Conservation (phyloP, 768 basidiomycete species). For the Lentinula boryana region DNA sequence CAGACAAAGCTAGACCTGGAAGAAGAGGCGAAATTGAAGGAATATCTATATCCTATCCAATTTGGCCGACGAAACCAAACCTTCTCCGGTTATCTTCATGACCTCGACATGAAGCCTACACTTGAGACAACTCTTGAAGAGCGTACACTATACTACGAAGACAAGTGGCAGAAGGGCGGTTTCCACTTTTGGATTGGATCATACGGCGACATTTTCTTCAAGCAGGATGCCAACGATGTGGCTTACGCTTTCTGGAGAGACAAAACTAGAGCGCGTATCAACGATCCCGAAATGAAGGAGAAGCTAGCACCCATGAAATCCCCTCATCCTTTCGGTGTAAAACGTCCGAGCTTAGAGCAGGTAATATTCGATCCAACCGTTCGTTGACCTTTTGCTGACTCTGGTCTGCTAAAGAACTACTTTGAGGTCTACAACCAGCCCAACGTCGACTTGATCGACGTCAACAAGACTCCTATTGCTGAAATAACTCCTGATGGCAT, state of each 20-base stretch:
- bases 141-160: constrained; percentile 9
- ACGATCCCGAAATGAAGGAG: constrained; percentile 1
- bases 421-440: constrained; percentile 9
- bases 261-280: background rate
- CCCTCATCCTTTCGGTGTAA: constrained; percentile 7
- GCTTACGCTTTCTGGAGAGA: constrained; percentile 7
- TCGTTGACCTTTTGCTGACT: background rate
- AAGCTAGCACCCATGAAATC: background rate
- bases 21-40: constrained; percentile 5
- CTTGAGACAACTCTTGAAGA: constrained; percentile 9
- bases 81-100: constrained; percentile 2
- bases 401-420: background rate
- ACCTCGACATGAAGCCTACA: background rate
- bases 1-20: background rate
- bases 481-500: constrained; percentile 13
- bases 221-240: constrained; percentile 3
- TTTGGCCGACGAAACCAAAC: constrained; percentile 3
- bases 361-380: background rate
- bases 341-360: constrained; percentile 6
- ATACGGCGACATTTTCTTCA: constrained; percentile 8
- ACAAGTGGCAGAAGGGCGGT: constrained; percentile 11
- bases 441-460: constrained; percentile 11
- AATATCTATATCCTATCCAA: background rate
- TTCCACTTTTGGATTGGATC: constrained; percentile 4
- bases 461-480: constrained; percentile 10